These are phyloP conservation scores for Geotrichum fermentans DNA, from an alignment of 1,139 yeast species.

Conservation along the genomic window DNA sequence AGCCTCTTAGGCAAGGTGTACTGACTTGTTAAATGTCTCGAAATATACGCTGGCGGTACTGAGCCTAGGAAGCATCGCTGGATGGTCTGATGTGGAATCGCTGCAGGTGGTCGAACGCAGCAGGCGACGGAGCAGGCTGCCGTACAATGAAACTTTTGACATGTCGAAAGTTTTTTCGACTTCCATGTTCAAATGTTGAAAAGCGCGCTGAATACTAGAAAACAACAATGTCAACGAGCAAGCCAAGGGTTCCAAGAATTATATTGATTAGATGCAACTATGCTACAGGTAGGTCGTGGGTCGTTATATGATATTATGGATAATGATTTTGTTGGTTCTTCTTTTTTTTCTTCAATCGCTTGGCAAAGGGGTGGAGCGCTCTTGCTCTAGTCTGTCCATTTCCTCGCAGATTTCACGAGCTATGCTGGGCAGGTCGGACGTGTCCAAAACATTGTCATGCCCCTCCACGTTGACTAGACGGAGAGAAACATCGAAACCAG, in stretches of 20 bases:
- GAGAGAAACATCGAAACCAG: constrained; percentile 21
- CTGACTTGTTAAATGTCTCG: too few species aligned
- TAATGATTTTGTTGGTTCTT: background rate
- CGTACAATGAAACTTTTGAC: too few species aligned
- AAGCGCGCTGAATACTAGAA: too few species aligned
- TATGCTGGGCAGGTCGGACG: constrained; percentile 22
- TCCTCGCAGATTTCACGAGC: constrained; percentile 21
- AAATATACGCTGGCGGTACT: too few species aligned
- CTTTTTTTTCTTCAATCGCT: background rate
- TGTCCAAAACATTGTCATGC: constrained; percentile 24
- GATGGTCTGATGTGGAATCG: too few species aligned
- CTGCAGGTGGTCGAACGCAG: too few species aligned
- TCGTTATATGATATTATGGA: background rate
- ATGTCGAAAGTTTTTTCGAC: too few species aligned
- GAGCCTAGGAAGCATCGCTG: too few species aligned
- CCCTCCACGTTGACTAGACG: constrained; percentile 22
- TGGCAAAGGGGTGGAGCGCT: constrained; percentile 6
- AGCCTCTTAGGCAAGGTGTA: too few species aligned
- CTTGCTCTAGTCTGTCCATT: constrained; percentile 20
- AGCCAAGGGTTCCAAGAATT: background rate
- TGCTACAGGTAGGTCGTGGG: constrained; percentile 3
- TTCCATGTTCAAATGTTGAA: too few species aligned
- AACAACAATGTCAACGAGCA: too few species aligned
- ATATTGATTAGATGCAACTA: background rate
- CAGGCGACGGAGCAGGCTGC: too few species aligned